These are phyloP conservation scores for Pleomassaria siparia DNA, from an alignment of 2,329 filamentous ascomycete genomes.

Conservation along the genomic window DNA sequence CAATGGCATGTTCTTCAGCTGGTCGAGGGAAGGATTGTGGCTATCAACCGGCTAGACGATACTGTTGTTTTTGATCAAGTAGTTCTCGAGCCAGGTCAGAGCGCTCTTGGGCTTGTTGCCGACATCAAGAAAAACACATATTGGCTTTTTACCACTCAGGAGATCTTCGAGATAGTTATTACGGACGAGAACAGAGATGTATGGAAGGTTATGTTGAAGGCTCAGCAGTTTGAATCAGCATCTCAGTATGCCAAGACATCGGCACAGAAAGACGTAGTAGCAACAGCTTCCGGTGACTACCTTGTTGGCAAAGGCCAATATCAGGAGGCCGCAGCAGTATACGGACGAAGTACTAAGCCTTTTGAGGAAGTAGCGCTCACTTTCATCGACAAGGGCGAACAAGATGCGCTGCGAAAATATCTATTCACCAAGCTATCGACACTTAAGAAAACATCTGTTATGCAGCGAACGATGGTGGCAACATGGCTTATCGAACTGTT, in stretches of 20 bases:
- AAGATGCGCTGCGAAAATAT: conserved; percentile 89
- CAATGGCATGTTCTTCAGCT: conserved; percentile 91
- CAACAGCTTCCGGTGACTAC: conserved; percentile 88
- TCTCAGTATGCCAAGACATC: conserved; percentile 79
- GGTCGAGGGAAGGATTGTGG: conserved; percentile 79
- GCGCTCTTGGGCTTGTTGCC: conserved; percentile 78
- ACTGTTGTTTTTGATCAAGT: conserved; percentile 84
- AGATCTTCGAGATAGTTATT: conserved; percentile 92
- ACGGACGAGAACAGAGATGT: conserved; percentile 89
- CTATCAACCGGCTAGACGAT: conserved; percentile 83
- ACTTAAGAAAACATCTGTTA: conserved; percentile 78
- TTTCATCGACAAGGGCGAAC: conserved; percentile 86
- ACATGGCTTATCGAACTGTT: conserved; percentile 95
- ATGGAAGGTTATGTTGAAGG: conserved; percentile 89
- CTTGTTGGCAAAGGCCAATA: conserved; percentile 80
- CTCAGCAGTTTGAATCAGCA: conserved; percentile 85
- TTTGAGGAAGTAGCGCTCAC: conserved; percentile 94
- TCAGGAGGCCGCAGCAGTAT: conserved; percentile 82
- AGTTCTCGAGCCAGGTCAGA: conserved; percentile 78
- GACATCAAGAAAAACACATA: conserved; percentile 96
- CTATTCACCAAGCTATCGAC: conserved; percentile 79
- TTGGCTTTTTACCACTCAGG: conserved; percentile 89
- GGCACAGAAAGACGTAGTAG: conserved; percentile 84
- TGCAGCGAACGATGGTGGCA: conserved; percentile 95
- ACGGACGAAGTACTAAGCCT: conserved; percentile 92